Base-by-base conservation (phyloP, 208 protist species). In the Leishmania guyanensis region DNA sequence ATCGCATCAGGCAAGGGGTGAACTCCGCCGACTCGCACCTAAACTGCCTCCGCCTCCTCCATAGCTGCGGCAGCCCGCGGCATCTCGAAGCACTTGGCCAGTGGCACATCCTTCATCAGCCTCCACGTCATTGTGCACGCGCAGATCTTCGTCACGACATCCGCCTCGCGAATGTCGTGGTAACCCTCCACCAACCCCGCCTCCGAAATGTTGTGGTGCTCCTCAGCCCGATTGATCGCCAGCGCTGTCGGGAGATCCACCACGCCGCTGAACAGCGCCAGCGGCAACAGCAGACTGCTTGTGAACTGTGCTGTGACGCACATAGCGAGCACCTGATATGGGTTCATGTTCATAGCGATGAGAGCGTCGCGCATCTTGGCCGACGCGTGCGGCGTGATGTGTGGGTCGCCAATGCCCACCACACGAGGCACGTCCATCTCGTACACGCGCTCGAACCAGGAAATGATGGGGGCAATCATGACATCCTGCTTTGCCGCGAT, bases 221-320 rank as follows among this genome's bases (percentile, higher is more conserved):
- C 96, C 86, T 98, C 96, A 8, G 93, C 90, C 4, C 88, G 82
- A 84, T 97, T 98, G 78, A 98, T 98, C 43, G 78, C 75, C 51
- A 98, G 83, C 10, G 93, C 92, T 2, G 90, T 94, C 58, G 90
- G 90, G 3, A 97, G 84, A 80, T 95, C 90, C 33, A 97, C 86
- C 39, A 95, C 84, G 46, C 86, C 83, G 77, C 95, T 75, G 75
- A 97, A 95, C 66, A 97, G 85, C 10, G 96, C 94, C 22, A 98
- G 87, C 43, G 96, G 94, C 48, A 98, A 89, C 58, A 98, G 75
- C 26, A 98, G 88, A 73, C 94, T 98, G 83, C 94, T 96, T 66
- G 94, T 98, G 88, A 97, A 98, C 88, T 98, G 96, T 46, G 93
- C 91, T 62, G 94, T 88, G n/a, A 98, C 96, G 64, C 93, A 97